Evolutionary conservation across 805 yeast genomes (phyloP).

Genomic region (Priceomyces carsonii): DNA sequence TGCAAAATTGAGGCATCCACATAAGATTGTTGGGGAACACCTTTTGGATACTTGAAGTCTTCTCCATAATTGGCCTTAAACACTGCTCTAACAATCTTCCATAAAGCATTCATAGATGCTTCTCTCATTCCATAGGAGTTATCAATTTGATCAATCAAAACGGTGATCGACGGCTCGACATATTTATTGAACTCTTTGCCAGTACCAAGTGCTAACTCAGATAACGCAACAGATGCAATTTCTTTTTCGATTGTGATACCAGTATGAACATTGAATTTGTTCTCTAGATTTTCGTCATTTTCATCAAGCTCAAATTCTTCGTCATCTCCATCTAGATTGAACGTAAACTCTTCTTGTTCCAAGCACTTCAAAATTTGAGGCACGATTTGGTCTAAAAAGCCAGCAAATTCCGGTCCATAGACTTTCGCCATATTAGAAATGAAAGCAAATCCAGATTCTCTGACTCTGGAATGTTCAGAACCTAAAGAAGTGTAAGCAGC

Average conservation of each 20-base stretch:
- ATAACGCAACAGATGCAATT: constrained; percentile 86
- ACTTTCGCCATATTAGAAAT: constrained; percentile 93
- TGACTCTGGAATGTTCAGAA: constrained; percentile 77
- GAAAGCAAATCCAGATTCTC: constrained; percentile 94
- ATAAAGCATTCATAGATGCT: constrained; percentile 76
- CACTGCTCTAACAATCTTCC: constrained; percentile 80
- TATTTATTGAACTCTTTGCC: constrained; percentile 77
- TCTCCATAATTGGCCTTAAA: constrained; percentile 53
- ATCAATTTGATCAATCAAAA: constrained; percentile 69
- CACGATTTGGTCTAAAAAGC: constrained; percentile 77
- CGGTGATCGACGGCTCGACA: constrained; percentile 66
- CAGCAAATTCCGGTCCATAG: constrained; percentile 85
- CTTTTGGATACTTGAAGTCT: constrained; percentile 54
- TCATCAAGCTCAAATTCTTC: constrained; percentile 50
- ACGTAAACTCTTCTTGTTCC: constrained; percentile 81
- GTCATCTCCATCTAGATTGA: constrained; percentile 51
- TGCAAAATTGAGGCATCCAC: constrained; percentile 58
- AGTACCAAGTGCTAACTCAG: constrained; percentile 87
- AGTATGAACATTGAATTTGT: constrained; percentile 83
- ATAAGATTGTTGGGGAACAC: constrained; percentile 61
- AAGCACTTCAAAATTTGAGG: constrained; percentile 84
- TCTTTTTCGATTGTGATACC: constrained; percentile 96
- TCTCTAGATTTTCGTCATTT: constrained; percentile 62
- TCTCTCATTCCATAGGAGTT: constrained; percentile 92
- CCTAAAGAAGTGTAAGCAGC: constrained; percentile 81